These are phyloP conservation scores for Phenoliferia sp. DNA, from an alignment of 1,284 basidiomycete species.

Conservation along the genomic window DNA sequence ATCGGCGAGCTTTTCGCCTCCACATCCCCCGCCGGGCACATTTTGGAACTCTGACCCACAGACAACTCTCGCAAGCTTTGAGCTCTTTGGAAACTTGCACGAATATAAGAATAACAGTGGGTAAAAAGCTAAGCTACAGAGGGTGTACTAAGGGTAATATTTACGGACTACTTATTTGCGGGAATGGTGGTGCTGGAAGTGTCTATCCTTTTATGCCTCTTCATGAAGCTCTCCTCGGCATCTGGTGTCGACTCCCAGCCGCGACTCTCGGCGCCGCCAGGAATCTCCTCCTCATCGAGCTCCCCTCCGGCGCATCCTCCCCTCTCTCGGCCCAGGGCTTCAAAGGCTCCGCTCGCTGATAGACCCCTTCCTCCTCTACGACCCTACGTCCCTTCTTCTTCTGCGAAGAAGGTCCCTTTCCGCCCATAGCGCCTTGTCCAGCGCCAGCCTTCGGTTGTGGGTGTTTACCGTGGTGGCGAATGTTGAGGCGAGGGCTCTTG, in stretches of 20 bases:
- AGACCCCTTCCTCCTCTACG: background rate
- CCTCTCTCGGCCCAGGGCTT: background rate
- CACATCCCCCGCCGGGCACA: too few species aligned
- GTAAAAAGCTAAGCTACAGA: too few species aligned
- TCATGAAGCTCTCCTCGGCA: too few species aligned
- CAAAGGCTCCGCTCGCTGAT: background rate
- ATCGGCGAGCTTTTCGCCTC: too few species aligned
- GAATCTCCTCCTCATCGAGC: constrained; percentile 3
- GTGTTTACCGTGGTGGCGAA: background rate
- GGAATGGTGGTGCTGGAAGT: too few species aligned
- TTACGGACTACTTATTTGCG: too few species aligned
- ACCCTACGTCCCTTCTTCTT: background rate
- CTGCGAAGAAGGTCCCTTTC: background rate
- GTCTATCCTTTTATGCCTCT: too few species aligned
- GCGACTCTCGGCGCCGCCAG: constrained; percentile 5
- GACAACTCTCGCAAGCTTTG: too few species aligned
- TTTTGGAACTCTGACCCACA: too few species aligned
- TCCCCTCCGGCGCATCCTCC: background rate
- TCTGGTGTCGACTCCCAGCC: background rate
- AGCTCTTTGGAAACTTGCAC: too few species aligned
- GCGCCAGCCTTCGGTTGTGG: background rate
- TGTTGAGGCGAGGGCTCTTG: background rate
- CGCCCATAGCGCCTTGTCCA: background rate
- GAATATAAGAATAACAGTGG: too few species aligned
- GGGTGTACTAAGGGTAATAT: too few species aligned